Conservation (phyloP, 768 basidiomycete species). For the Clathrus columnatus region DNA sequence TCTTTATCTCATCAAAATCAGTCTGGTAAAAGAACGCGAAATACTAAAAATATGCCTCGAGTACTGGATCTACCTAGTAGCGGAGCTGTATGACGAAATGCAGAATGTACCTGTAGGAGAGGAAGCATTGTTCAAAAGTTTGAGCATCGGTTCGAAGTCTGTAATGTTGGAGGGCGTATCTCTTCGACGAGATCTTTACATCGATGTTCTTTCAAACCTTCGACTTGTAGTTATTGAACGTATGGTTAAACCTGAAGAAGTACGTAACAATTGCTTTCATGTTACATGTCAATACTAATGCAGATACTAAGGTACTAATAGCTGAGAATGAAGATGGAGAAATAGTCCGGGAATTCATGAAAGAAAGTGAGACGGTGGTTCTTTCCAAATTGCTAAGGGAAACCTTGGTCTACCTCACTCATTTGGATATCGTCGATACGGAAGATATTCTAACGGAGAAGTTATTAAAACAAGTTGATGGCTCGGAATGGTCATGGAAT, state of each 20-base stretch:
- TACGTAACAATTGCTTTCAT: conserved; percentile 30
- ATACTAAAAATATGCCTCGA: conserved; percentile 99
- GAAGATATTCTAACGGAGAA: conserved; percentile 98
- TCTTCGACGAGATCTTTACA: conserved; percentile 88
- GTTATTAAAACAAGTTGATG: conserved; percentile 93
- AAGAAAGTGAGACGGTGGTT: conserved; percentile 96
- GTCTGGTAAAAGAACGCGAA: conserved; percentile 96
- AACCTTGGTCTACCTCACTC: conserved; percentile 93
- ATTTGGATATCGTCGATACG: conserved; percentile 92
- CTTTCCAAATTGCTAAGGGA: conserved; percentile 99
- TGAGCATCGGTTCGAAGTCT: conserved; percentile 70
- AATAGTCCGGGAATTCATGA: conserved; percentile 98
- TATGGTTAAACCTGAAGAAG: conserved; percentile 99
- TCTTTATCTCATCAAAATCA: conserved; percentile 96
- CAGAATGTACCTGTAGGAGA: conserved; percentile 86
- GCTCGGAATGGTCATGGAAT: conserved; percentile 98
- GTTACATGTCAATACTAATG: not conserved
- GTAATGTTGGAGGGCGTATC: conserved; percentile 70
- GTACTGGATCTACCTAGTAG: conserved; percentile 94
- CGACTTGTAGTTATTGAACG: conserved; percentile 94
- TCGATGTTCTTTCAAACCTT: conserved; percentile 89
- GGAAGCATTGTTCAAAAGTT: conserved; percentile 77
- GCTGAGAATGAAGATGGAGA: conserved; percentile 99
- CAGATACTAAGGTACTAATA: conserved; percentile 67
- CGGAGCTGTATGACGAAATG: conserved; percentile 95